phyloP scores from a whole-genome alignment of 2,329 filamentous ascomycete genomes.

The Claviceps africana region DNA sequence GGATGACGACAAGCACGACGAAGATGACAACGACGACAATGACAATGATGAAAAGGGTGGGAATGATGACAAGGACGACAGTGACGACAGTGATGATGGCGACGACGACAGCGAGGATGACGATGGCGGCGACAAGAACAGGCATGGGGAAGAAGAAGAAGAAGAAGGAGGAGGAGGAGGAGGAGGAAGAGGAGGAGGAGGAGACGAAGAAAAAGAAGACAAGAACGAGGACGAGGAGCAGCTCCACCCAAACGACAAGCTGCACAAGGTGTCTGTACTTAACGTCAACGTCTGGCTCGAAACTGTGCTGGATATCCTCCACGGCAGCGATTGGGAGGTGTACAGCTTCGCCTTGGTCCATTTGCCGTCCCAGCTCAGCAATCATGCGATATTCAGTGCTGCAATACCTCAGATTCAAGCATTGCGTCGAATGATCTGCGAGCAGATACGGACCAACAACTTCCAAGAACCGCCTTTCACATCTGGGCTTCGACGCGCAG shows the following conservation, averaged over 20 bases:
- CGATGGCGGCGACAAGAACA: too few relatives aligned
- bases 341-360: slow-evolving; percentile 85
- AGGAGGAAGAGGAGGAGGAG: background rate
- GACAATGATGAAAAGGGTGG: too few relatives aligned
- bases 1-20: slow-evolving; percentile 3
- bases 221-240: slow-evolving; percentile 8
- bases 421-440: slow-evolving; percentile 63
- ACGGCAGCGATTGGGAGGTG: slow-evolving; percentile 74
- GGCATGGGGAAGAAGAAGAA: background rate
- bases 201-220: background rate
- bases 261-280: slow-evolving; percentile 27
- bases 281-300: slow-evolving; percentile 62
- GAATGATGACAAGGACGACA: too few relatives aligned
- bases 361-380: slow-evolving; percentile 74
- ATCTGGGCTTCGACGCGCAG: slow-evolving; percentile 71
- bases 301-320: slow-evolving; percentile 56
- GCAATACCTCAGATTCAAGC: slow-evolving; percentile 62
- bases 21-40: background rate
- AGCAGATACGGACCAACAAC: slow-evolving; percentile 62
- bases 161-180: slow-evolving; percentile 4
- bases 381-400: slow-evolving; percentile 69
- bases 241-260: slow-evolving; percentile 16
- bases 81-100: background rate
- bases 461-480: slow-evolving; percentile 70
- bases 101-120: background rate